Conservation (phyloP, 352 stramenopile species). For the Pythium periplocum region DNA sequence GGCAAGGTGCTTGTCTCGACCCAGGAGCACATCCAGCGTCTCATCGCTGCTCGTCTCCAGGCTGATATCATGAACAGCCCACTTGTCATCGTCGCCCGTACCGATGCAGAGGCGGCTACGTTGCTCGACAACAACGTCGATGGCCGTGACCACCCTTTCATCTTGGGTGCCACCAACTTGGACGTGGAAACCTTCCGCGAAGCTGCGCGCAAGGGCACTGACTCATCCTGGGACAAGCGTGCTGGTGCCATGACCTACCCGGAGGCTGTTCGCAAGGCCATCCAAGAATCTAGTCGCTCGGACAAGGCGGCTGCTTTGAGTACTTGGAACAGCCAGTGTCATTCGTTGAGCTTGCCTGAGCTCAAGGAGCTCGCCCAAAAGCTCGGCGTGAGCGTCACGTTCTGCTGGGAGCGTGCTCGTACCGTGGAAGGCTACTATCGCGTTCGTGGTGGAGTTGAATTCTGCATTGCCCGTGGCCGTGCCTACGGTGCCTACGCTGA, state of each 20-base stretch:
- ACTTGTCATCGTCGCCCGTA: slow-evolving; percentile 95
- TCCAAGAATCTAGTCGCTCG: slow-evolving; percentile 54
- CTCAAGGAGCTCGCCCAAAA: slow-evolving; percentile 75
- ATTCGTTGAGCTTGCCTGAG: slow-evolving; percentile 67
- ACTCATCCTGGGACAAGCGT: slow-evolving; percentile 87
- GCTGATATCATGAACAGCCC: slow-evolving; percentile 94
- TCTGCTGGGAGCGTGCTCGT: slow-evolving; percentile 95
- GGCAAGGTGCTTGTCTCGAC: slow-evolving; percentile 97
- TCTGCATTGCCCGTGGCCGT: slow-evolving; percentile 93
- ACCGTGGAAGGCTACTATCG: slow-evolving; percentile 98
- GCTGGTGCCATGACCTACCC: slow-evolving; percentile 95
- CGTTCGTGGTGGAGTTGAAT: slow-evolving; percentile 94
- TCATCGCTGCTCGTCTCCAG: slow-evolving; percentile 95
- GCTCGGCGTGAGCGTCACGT: slow-evolving; percentile 83
- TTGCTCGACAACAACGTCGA: slow-evolving; percentile 98
- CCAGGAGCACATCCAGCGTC: slow-evolving; percentile 96
- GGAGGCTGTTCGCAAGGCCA: slow-evolving; percentile 86
- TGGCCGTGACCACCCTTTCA: slow-evolving; percentile 96
- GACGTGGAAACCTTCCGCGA: slow-evolving; percentile 84
- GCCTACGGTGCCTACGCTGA: slow-evolving; percentile 95
- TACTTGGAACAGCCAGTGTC: slow-evolving; percentile 79
- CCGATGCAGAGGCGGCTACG: slow-evolving; percentile 96
- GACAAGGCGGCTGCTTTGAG: slow-evolving; percentile 59
- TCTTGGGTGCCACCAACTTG: slow-evolving; percentile 91
- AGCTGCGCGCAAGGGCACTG: slow-evolving; percentile 60